Evolutionary conservation across 2,329 filamentous ascomycete species (phyloP), one percentile per base, ranked within the genome.

Genomic region (Drechslerella dactyloides): DNA sequence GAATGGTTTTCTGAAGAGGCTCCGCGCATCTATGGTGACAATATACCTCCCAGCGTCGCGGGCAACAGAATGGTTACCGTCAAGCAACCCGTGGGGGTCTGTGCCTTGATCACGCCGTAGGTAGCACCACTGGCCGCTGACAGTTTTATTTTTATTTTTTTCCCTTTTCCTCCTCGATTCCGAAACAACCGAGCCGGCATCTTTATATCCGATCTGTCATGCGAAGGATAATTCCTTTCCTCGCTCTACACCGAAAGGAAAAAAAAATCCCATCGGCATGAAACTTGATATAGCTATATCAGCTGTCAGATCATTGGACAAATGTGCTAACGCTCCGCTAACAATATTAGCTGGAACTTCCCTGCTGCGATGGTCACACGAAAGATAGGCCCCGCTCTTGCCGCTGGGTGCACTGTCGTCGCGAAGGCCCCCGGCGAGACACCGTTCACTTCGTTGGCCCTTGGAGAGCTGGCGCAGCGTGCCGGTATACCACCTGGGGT

Each of bases 391-490:
- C 86, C 90, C 1, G 90, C 90, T 7, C 84, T 97, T 63, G 94
- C 94, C 17, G 93, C 92, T n/a, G 94, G 94, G 68, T 97, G 93
- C 81, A 96, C 93, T 0, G 90, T 96, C 1, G 93, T 97, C 1
- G 88, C 88, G 77, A 99, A 99, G 80, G 89, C 92, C 15, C 93
- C 93, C 0, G 88, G 89, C 54, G 93, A 97, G 82, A 97, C 94
- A 0, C 94, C 93, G 0, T 94, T 93, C 79, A 96, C 93, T 23
- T 87, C 91, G 0, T 87, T 96, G 40, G 93, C 93, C 0, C 81
- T 97, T 19, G 91, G 91, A 0, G 93, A 96, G 80, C 85, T 97
- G 42, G 91, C 89, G 8, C 86, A 90, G 77, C 87, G 93, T 15
- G 93, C 93, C 13, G 93, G 94, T 15, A 89, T 97, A 30, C 93